Base-by-base conservation (phyloP, 768 basidiomycete species). In the Pisolithus tinctorius region DNA sequence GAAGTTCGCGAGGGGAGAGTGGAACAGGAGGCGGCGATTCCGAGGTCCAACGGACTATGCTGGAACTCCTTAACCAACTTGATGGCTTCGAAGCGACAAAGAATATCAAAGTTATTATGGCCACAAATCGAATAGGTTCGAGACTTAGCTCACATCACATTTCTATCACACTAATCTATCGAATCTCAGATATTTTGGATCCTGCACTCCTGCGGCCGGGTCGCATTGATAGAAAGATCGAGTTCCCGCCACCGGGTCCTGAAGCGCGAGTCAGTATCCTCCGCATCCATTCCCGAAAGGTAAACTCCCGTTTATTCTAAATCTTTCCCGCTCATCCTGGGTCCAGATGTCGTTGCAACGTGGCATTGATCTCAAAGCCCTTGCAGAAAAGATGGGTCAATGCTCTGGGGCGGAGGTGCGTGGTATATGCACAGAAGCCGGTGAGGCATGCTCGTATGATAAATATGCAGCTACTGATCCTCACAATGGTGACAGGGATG, bases 361-460 rank as follows among this genome's bases (percentile, higher is more conserved):
- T 52, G 94, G 94, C 2, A 99, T 99, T 69, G 93, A 99, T 71
- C 78, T 97, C n/a, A 87, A 92, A 14, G 84, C 86, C 2, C 76
- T 99, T 2, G 95, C 95, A 0, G 95, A 98, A 68, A 98, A 99
- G 78, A 99, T 98, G 95, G 95, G 95, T 0, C 92, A 96, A 63
- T 97, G 95, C 65, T 95, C 92, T 1, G 95, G 95, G 58, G 95
- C 95, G 1, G 95, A 99, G 67, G 95, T 97, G 14, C 80, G 95
- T 14, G 95, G 93, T 70, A 96, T 96, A 59, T 95, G 93, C 66
- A 95, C 94, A 0, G 93, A 95, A 74, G 93, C 93, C n/a, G 90
- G 90, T 84, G 51, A 53, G 83, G 69, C 38, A 25, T 11, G 17
- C 4, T 4, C 23, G 8, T 10, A 39, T 20, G 27, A 4, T 38